Evolutionary conservation across 2,329 filamentous ascomycete genomes (phyloP), one percentile per base, ranked within the genome.

Genomic region (Orbilia quercus): DNA sequence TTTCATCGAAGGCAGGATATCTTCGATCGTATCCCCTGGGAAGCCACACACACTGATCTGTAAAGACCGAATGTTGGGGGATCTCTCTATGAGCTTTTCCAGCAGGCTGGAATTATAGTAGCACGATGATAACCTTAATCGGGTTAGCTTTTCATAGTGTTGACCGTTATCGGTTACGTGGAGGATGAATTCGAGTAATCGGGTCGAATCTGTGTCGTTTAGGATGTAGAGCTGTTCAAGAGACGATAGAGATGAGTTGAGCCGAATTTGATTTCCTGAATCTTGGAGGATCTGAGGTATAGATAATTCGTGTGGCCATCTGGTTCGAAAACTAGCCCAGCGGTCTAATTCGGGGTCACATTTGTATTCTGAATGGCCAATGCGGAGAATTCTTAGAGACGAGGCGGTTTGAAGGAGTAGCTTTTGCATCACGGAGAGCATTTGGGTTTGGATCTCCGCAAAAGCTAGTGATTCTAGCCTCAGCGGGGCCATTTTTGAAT

Each of bases 211-310:
- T 11, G 54, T 31, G 23, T 67, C 63, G 18, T 67, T 53, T 44
- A 59, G 12, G 2, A 67, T 58, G 12, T 40, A 51, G 5, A 67
- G 31, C 42, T 59, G 44, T 16, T 67, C 54, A 0, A 67, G 20
- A 0, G 36, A 42, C 16, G 45, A 44, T 14, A 67, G 25, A 31
- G 28, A 2, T 2, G 55, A 57, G 1, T 16, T 23, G 5, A 7
- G 12, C 6, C 2, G 4, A 4, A 25, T 20, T 7, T 25, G 16
- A 18, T 18, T 7, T 12, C 9, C 2, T 23, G n/a, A 18, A 7
- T 36, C 36, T 18, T 14, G 12, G 2, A 44, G 3, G 2, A 44
- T 44, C 18, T 44, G 36, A 16, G n/a, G 16, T 14, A 54, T 57
- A 3, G 53, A 9, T 9, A 28, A 20, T 11, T 57, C 12, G 14